phyloP scores from a whole-genome alignment of 768 basidiomycete species.

The Favolaschia claudopus region DNA sequence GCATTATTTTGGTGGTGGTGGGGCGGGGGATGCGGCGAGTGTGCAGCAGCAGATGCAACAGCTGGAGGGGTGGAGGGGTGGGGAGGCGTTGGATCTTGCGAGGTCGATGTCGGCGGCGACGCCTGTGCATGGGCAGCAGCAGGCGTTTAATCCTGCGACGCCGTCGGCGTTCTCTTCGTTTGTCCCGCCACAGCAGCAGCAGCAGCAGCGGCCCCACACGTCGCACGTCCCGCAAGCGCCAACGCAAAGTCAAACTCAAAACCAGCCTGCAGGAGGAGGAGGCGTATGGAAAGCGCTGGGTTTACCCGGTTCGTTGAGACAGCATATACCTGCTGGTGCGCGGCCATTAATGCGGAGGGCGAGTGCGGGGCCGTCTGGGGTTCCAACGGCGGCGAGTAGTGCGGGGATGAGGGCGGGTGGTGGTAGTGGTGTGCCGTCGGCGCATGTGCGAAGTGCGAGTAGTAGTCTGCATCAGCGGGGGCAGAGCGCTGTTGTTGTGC shows the following conservation, averaged over 20 bases:
- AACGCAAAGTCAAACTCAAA: no score
- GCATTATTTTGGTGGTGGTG: conserved; percentile 63
- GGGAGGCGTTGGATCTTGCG: conserved; percentile 51
- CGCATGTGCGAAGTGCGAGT: conserved; percentile 1
- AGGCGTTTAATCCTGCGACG: conserved; percentile 8
- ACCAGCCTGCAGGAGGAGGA: no score
- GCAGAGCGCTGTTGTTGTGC: conserved; percentile 49
- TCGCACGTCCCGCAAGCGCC: background rate
- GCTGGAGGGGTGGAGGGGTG: conserved; percentile 19
- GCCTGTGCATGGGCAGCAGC: no score
- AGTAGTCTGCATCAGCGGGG: conserved; percentile 57
- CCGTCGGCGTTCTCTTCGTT: conserved; percentile 12
- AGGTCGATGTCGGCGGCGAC: conserved; percentile 26
- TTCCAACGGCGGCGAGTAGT: background rate
- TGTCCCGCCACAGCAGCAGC: conserved; percentile 2
- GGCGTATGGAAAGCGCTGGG: conserved; percentile 24
- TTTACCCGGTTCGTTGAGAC: conserved; percentile 25
- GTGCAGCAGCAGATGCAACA: conserved; percentile 15
- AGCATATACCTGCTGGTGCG: conserved; percentile 21
- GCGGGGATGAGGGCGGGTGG: background rate
- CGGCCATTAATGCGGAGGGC: conserved; percentile 19
- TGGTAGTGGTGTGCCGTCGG: conserved; percentile 2
- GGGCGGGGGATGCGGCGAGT: conserved; percentile 13
- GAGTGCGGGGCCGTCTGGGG: conserved; percentile 12
- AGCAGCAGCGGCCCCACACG: background rate